phyloP scores from a whole-genome alignment of 2,329 filamentous ascomycete species.

The Trichoderma oligosporum region DNA sequence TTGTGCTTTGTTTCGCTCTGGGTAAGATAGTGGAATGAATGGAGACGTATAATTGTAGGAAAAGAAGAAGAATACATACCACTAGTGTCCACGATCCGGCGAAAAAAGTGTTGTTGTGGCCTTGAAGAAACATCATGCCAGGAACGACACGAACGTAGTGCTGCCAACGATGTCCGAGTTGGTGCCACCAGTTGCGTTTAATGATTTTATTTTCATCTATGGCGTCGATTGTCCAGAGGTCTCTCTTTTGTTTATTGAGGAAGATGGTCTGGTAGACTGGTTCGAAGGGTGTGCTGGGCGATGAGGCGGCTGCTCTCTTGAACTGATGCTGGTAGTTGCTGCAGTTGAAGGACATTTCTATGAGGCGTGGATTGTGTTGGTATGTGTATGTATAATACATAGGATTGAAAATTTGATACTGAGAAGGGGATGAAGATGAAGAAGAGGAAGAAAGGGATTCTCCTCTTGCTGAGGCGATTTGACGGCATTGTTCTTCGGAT shows the following conservation, averaged over 20 bases:
- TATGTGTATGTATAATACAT: constrained; percentile 66
- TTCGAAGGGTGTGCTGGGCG: constrained; percentile 33
- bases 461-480: constrained; percentile 41
- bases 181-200: constrained; percentile 64
- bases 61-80: constrained; percentile 37
- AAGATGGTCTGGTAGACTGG: constrained; percentile 71
- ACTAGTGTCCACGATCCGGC: constrained; percentile 67
- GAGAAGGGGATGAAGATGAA: constrained; percentile 26
- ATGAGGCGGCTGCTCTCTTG: constrained; percentile 34
- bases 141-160: constrained; percentile 65
- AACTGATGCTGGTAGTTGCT: constrained; percentile 74
- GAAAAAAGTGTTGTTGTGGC: constrained; percentile 58
- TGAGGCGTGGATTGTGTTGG: constrained; percentile 50
- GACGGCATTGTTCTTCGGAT: constrained; percentile 37
- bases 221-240: constrained; percentile 57
- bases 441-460: constrained; percentile 29
- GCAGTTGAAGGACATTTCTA: constrained; percentile 72
- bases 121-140: constrained; percentile 69
- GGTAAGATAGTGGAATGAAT: too few relatives aligned
- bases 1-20: too few relatives aligned
- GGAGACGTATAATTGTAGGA: constrained; percentile 38
- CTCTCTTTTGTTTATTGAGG: constrained; percentile 53
- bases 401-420: constrained; percentile 55
- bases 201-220: constrained; percentile 60
- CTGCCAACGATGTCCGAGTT: constrained; percentile 61